A percentile compares a stretch with the other conserved stretches of the same genome.
Evolutionary conservation across 225 moss, liverwort and hornwort species (phyloP).

Genomic region (Physcomitrium patens): DNA sequence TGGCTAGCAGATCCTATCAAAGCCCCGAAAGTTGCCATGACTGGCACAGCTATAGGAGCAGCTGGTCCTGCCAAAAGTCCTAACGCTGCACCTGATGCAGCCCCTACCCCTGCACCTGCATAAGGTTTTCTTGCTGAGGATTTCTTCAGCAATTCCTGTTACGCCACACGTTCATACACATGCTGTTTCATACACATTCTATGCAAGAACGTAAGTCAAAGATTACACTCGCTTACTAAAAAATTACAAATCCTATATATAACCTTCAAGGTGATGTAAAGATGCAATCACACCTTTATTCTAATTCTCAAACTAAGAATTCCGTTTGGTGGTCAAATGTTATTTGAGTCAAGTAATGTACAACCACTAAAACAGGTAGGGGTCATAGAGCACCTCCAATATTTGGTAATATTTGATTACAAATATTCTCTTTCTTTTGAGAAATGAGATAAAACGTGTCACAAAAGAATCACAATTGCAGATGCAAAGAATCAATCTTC

Average conservation of each 20-base stretch:
- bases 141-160: conserved; percentile 78
- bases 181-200: conserved; percentile 47
- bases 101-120: conserved; percentile 92
- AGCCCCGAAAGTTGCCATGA: conserved; percentile 97
- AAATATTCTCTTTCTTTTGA: conserved; percentile 8
- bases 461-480: conserved; percentile 10
- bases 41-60: conserved; percentile 89
- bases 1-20: conserved; percentile 89
- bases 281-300: neutral
- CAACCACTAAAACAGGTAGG: conserved; percentile 10
- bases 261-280: too few relatives aligned
- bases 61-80: conserved; percentile 90
- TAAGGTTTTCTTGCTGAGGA: conserved; percentile 93
- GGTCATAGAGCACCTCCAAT: neutral
- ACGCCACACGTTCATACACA: conserved; percentile 48
- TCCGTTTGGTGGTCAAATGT: conserved; percentile 15
- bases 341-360: neutral
- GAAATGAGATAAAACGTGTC: neutral
- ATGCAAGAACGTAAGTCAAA: conserved; percentile 29
- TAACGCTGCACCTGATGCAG: conserved; percentile 87
- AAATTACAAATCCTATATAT: too few relatives aligned
- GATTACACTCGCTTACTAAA: neutral
- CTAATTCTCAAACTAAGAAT: conserved; percentile 13
- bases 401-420: conserved; percentile 1
- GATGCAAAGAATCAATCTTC: neutral